These are phyloP conservation scores for Pseudocercospora crystallina DNA, from an alignment of 2,329 filamentous ascomycete genomes.

Conservation along the genomic window DNA sequence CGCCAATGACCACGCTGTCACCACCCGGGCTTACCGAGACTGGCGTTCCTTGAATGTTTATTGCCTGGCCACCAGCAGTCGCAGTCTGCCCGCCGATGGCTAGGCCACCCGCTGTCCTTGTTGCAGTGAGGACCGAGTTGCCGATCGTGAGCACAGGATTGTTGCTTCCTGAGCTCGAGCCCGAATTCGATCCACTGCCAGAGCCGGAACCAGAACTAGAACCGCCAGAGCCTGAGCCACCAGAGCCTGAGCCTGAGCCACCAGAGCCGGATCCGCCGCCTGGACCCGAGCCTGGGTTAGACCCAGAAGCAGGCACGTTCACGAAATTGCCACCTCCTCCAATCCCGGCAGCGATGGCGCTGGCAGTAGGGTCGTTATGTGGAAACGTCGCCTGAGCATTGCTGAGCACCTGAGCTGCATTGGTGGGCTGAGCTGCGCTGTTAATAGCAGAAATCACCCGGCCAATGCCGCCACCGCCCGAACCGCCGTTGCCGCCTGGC, in stretches of 20 bases:
- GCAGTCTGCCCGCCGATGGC: constrained; percentile 30
- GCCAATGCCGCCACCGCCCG: constrained; percentile 11
- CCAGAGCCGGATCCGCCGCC: too few relatives aligned
- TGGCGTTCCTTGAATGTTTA: constrained; percentile 37
- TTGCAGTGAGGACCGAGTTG: constrained; percentile 21
- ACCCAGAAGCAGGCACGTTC: neutral
- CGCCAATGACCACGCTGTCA: constrained; percentile 39
- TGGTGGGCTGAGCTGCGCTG: constrained; percentile 17
- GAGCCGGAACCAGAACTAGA: constrained; percentile 3
- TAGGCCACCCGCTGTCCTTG: constrained; percentile 18
- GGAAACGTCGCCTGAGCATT: constrained; percentile 15
- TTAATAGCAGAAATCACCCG: constrained; percentile 14
- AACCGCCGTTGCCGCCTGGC: neutral
- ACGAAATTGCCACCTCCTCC: neutral
- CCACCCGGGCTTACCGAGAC: constrained; percentile 36
- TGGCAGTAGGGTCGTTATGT: neutral
- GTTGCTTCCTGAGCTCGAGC: constrained; percentile 2
- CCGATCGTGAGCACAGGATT: constrained; percentile 18
- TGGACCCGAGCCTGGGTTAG: neutral
- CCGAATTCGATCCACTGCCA: neutral
- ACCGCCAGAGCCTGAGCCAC: constrained; percentile 1
- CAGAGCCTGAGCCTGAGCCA: too few relatives aligned
- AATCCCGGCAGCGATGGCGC: constrained; percentile 17
- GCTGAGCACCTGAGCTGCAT: constrained; percentile 20
- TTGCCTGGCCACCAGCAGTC: constrained; percentile 29